Conservation (phyloP, 345 rosid species). For the Kernera saxatilis region DNA sequence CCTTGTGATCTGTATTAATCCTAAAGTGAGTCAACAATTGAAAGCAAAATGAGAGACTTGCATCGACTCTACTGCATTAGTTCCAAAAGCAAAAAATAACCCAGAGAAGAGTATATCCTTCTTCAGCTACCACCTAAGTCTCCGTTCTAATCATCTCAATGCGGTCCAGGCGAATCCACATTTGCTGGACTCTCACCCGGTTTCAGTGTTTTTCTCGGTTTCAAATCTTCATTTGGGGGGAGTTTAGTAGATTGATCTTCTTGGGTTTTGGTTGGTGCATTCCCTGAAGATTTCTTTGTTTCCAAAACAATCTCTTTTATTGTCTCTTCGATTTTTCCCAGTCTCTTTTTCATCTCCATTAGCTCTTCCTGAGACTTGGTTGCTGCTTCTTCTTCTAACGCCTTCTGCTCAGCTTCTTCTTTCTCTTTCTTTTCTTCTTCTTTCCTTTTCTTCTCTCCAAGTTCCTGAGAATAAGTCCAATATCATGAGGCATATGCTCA, state of each 20-base stretch:
- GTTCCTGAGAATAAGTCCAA: constrained; percentile 41
- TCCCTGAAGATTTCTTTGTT: constrained; percentile 44
- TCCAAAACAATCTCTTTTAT: constrained; percentile 58
- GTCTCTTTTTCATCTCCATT: constrained; percentile 60
- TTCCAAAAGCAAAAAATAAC: not conserved
- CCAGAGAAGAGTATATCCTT: not conserved
- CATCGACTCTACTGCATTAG: not conserved
- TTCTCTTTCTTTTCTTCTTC: constrained; percentile 53
- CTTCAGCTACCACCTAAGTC: not conserved
- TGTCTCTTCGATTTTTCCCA: constrained; percentile 64
- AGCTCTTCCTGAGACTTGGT: constrained; percentile 36
- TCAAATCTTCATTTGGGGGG: not conserved
- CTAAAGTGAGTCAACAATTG: not conserved
- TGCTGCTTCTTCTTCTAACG: constrained; percentile 37
- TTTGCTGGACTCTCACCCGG: not conserved
- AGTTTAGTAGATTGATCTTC: constrained; percentile 29
- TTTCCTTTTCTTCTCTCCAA: constrained; percentile 48
- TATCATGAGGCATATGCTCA: not conserved
- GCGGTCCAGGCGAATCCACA: not conserved
- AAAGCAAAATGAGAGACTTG: not conserved
- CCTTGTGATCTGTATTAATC: not conserved
- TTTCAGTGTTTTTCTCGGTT: constrained; percentile 9
- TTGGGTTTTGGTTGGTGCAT: constrained; percentile 29
- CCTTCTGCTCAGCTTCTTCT: constrained; percentile 44
- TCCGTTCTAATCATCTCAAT: not conserved